Base-by-base conservation (phyloP, 768 basidiomycete species). In the Podaxis sp. region DNA sequence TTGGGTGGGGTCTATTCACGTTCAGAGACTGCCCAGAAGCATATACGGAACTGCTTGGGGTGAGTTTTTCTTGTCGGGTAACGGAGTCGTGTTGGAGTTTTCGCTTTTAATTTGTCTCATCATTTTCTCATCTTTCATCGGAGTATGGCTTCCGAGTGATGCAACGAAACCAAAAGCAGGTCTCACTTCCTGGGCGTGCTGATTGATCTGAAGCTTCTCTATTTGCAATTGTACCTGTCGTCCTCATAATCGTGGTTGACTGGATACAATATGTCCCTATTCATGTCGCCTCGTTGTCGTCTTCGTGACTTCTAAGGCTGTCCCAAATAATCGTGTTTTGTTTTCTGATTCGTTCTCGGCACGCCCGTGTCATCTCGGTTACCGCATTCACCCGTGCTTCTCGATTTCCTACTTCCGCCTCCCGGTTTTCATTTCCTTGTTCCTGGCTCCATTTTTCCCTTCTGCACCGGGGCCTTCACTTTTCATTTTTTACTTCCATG, bases 1-100 rank as follows among this genome's bases (percentile, higher is more conserved):
- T 93, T 19, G 91, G 92, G 9, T 84, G 85, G 81, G 92, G 91
- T 2, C 69, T 93, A 48, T 82, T 86, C 66, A 87, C 87, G 2
- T 89, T 92, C 68, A 76, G 84, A 68, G 92, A 93, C 67, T 90
- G 90, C 71, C 88, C 90, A 44, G 90, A 93, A 67, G 91, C 92
- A 4, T 90, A 93, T 66, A 78, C 82, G 12, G 88, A 90, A 71
- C 73, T 93, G 58, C 76, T 90, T 66, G 69, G 72, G 68, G 89
- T 89, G 70, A 75, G 84, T 77, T 55, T 55, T 57, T 58, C 51
- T 30, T 42, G 12, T 39, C 17, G 38, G 4, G 39, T 40, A 38
- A 36, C 13, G 6, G 58, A 36, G 13, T 59, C 63, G 56, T 56
- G 40, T 65, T 48, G 56, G 28, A 9, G 54, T 57, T 17, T 58